Percentiles rank a stretch among this genome's conserved stretches.
phyloP scores from a whole-genome alignment of 2,329 filamentous ascomycete genomes.

The Venturiaceae sp. region DNA sequence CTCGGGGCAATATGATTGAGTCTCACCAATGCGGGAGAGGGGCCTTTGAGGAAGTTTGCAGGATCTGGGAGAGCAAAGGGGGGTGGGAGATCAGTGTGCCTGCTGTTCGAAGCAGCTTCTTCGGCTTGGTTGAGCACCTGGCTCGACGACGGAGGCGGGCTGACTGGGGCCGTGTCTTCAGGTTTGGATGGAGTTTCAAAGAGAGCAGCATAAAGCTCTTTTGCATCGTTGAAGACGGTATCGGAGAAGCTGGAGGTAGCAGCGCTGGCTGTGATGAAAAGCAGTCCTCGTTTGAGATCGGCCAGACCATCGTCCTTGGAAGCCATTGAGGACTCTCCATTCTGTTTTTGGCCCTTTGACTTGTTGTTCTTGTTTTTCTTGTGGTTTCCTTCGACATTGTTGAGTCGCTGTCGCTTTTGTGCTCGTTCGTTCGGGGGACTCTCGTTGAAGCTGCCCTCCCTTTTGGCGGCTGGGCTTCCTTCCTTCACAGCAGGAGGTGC shows the following conservation, averaged over 20 bases:
- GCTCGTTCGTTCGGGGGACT: background rate
- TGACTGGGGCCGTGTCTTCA: background rate
- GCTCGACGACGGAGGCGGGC: background rate
- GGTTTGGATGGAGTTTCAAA: background rate
- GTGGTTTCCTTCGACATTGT: background rate
- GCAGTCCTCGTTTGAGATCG: background rate
- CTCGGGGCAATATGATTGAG: constrained; percentile 1
- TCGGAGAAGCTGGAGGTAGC: constrained; percentile 41
- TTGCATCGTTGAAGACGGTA: constrained; percentile 24
- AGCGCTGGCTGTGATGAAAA: constrained; percentile 13
- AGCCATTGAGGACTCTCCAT: background rate
- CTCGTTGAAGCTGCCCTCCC: background rate
- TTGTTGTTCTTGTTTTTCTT: constrained; percentile 5
- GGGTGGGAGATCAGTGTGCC: constrained; percentile 4
- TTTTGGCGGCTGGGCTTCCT: background rate
- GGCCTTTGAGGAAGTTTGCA: constrained; percentile 3
- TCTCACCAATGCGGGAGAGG: constrained; percentile 1
- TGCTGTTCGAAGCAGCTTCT: background rate
- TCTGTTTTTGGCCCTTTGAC: background rate
- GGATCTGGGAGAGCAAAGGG: constrained; percentile 6
- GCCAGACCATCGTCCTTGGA: background rate
- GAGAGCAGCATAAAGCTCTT: constrained; percentile 1
- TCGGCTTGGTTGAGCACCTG: background rate
- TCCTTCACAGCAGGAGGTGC: background rate
- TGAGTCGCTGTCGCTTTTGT: background rate